These are phyloP conservation scores for Theobroma cacao DNA, from an alignment of 345 rosid genomes.

Conservation along the genomic window DNA sequence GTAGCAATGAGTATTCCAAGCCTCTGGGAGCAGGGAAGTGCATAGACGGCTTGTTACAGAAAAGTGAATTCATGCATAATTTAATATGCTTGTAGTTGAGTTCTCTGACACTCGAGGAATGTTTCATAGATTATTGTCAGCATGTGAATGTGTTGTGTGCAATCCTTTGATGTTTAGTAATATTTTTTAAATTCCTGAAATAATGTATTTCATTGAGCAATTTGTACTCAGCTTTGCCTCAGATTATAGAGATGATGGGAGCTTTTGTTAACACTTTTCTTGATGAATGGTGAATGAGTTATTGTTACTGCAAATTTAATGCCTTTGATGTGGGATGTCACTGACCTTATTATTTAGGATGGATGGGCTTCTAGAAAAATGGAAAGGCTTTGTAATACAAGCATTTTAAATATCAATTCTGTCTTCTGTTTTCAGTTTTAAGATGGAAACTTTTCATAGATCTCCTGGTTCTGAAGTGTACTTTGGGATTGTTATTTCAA, in stretches of 20 bases:
- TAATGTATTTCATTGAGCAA: not conserved
- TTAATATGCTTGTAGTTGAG: not conserved
- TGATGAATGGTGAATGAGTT: not conserved
- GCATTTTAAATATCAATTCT: not conserved
- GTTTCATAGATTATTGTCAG: not conserved
- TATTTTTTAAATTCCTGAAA: not conserved
- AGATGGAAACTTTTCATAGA: not conserved
- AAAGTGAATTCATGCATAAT: not conserved
- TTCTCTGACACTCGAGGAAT: not conserved
- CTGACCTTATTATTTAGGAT: not conserved
- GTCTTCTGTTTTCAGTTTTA: not conserved
- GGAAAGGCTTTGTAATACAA: not conserved
- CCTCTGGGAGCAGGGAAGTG: not conserved
- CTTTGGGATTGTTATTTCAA: not conserved
- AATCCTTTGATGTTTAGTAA: not conserved
- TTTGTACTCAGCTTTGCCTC: not conserved
- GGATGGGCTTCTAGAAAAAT: not conserved
- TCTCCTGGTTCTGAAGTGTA: not conserved
- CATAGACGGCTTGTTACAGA: not conserved
- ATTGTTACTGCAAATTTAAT: not conserved
- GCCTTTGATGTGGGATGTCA: not conserved
- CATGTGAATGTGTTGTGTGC: not conserved
- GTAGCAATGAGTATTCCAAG: not conserved
- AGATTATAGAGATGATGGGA: not conserved
- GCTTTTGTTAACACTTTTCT: not conserved